Evolutionary conservation across 2,329 filamentous ascomycete species (phyloP).

Genomic region (Curvularia lunata): DNA sequence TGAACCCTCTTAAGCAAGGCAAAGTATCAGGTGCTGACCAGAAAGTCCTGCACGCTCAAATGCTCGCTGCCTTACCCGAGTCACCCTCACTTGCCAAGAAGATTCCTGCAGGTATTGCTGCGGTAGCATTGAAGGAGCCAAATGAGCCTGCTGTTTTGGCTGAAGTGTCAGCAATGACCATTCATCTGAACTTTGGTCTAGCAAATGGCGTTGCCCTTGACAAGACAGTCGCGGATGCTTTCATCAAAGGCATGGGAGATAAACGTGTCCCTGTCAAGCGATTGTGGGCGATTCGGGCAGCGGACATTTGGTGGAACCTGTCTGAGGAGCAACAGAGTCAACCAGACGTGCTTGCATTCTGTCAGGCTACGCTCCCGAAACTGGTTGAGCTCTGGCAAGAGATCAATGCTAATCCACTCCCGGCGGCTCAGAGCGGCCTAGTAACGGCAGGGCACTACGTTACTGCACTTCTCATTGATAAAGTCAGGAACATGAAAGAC

Average conservation of each 20-base stretch:
- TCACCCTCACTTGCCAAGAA: slow-evolving; percentile 69
- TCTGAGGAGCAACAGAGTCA: slow-evolving; percentile 57
- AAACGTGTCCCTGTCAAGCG: slow-evolving; percentile 81
- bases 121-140: slow-evolving; percentile 79
- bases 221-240: slow-evolving; percentile 70
- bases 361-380: slow-evolving; percentile 59
- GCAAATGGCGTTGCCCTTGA: slow-evolving; percentile 66
- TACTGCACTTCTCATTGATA: slow-evolving; percentile 65
- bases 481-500: slow-evolving; percentile 60
- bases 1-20: slow-evolving; percentile 78
- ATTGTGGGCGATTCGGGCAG: slow-evolving; percentile 78
- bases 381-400: slow-evolving; percentile 78
- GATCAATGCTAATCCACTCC: slow-evolving; percentile 75
- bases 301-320: slow-evolving; percentile 70
- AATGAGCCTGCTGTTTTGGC: slow-evolving; percentile 82
- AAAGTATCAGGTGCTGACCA: slow-evolving; percentile 88
- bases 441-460: slow-evolving; percentile 79
- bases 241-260: slow-evolving; percentile 82
- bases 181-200: slow-evolving; percentile 68
- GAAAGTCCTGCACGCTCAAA: slow-evolving; percentile 79
- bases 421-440: slow-evolving; percentile 82
- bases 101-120: slow-evolving; percentile 69
- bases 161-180: slow-evolving; percentile 74
- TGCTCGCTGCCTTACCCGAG: slow-evolving; percentile 65
- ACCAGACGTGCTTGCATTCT: slow-evolving; percentile 55